A percentile compares a stretch with the other conserved stretches of the same genome.
These are phyloP conservation scores for Moniliophthora roreri DNA, from an alignment of 1,284 basidiomycete genomes.

Conservation along the genomic window DNA sequence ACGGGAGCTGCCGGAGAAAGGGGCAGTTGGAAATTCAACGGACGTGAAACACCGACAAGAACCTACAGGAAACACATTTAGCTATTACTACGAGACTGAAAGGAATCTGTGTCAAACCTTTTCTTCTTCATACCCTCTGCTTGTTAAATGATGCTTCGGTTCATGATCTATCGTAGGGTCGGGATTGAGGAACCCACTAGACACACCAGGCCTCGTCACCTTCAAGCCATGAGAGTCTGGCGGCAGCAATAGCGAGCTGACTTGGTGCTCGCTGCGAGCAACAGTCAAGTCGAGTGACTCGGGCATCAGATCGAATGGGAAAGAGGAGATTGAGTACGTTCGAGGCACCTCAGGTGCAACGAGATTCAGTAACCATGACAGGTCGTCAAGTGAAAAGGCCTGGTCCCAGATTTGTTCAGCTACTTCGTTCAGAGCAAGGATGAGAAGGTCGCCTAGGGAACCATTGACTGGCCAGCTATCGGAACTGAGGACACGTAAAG, in stretches of 20 bases:
- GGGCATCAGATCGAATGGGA: conserved; percentile 10
- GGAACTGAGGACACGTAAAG: conserved; percentile 11
- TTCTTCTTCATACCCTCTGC: conserved; percentile 2
- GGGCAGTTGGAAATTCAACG: conserved; percentile 15
- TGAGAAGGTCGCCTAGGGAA: conserved; percentile 12
- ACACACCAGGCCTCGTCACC: conserved; percentile 10
- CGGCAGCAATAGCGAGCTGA: conserved; percentile 4
- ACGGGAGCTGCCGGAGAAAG: conserved; percentile 12
- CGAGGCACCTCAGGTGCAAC: conserved; percentile 10
- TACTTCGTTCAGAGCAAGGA: conserved; percentile 11
- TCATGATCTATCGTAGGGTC: conserved; percentile 11
- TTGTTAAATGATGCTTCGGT: conserved; percentile 10
- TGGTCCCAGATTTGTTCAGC: conserved; percentile 11
- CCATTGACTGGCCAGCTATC: conserved; percentile 14
- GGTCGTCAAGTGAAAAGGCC: conserved; percentile 11
- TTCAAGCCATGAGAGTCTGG: conserved; percentile 1
- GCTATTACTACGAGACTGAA: too few species aligned
- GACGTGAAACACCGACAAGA: conserved; percentile 14
- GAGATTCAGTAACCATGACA: conserved; percentile 11
- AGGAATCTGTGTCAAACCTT: neutral
- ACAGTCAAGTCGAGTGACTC: conserved; percentile 13
- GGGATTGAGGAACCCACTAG: conserved; percentile 12
- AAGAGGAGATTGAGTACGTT: conserved; percentile 14
- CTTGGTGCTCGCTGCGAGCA: conserved; percentile 6
- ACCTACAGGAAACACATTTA: neutral